Evolutionary conservation across 768 basidiomycete genomes (phyloP).

Genomic region (Tulasnella sp.): DNA sequence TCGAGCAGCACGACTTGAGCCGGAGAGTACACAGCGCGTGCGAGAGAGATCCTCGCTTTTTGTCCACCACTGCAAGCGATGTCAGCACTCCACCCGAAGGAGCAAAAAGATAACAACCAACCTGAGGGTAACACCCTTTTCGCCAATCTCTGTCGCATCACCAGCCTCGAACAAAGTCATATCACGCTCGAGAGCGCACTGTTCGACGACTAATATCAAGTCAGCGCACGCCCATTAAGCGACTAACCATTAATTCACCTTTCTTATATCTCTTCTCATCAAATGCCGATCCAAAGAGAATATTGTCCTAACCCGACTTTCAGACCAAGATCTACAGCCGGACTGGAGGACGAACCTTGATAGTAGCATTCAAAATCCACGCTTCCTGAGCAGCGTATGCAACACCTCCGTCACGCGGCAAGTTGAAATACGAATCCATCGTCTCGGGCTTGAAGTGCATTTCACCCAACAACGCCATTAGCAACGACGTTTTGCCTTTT

Average conservation of each 20-base stretch:
- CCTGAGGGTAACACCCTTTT: conserved; percentile 50
- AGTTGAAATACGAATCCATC: conserved; percentile 49
- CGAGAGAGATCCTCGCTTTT: conserved; percentile 45
- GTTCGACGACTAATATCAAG: conserved; percentile 26
- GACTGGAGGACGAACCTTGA: conserved; percentile 32
- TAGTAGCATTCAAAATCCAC: conserved; percentile 75
- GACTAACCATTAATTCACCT: conserved; percentile 22
- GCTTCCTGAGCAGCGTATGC: conserved; percentile 76
- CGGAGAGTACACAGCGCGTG: conserved; percentile 46
- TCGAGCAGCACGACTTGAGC: conserved; percentile 57
- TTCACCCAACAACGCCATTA: conserved; percentile 30
- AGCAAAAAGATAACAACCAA: conserved; percentile 6
- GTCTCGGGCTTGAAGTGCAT: conserved; percentile 27
- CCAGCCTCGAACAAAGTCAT: conserved; percentile 43
- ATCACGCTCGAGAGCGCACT: conserved; percentile 36
- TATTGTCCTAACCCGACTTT: conserved; percentile 38
- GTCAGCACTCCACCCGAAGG: neutral
- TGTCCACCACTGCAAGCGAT: conserved; percentile 36
- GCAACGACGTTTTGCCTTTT: conserved; percentile 17
- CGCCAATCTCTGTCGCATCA: conserved; percentile 58
- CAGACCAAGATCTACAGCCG: neutral
- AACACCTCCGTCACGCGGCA: conserved; percentile 56
- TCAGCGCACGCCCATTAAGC: neutral
- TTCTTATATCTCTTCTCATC: conserved; percentile 34
- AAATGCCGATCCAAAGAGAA: conserved; percentile 36